phyloP scores from a whole-genome alignment of 495 filamentous ascomycete genomes.

The Hypoxylon rickii region DNA sequence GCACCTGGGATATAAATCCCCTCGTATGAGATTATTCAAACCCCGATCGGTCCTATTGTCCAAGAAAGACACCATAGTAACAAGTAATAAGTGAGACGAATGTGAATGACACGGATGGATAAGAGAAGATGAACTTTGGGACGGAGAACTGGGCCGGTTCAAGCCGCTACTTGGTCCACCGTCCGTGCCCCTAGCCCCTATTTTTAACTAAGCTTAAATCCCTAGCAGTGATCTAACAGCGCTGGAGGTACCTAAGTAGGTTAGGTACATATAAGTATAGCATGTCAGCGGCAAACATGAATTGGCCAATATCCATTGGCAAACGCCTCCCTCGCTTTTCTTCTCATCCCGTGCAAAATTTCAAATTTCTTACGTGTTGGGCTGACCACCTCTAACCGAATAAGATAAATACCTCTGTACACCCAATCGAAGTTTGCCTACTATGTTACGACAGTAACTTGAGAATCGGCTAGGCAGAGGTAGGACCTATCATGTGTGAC shows the following conservation, averaged over 20 bases:
- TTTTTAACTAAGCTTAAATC: slow-evolving; percentile 19
- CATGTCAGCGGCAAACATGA: too few relatives aligned
- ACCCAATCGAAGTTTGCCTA: not conserved
- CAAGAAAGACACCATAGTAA: too few relatives aligned
- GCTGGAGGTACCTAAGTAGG: not conserved
- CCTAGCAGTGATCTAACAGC: slow-evolving; percentile 9
- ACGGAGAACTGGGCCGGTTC: slow-evolving; percentile 4
- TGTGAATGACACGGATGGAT: too few relatives aligned
- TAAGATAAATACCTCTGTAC: slow-evolving; percentile 23
- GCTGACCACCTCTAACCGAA: slow-evolving; percentile 13
- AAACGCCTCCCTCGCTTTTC: not conserved
- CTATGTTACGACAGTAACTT: not conserved
- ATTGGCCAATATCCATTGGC: not conserved
- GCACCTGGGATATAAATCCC: too few relatives aligned
- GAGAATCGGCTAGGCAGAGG: not conserved
- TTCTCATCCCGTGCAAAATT: slow-evolving; percentile 14
- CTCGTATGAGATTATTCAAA: too few relatives aligned
- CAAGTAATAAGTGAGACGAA: too few relatives aligned
- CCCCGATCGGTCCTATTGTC: too few relatives aligned
- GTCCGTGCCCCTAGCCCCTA: slow-evolving; percentile 9
- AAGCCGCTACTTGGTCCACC: slow-evolving; percentile 20
- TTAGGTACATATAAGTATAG: too few relatives aligned
- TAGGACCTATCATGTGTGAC: slow-evolving; percentile 16
- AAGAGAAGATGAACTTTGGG: slow-evolving; percentile 1
- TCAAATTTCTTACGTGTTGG: too few relatives aligned